A percentile compares a stretch with the other conserved stretches of the same genome.
phyloP scores from a whole-genome alignment of 176 grass and related monocot genomes.

The Rhynchospora tenuis region DNA sequence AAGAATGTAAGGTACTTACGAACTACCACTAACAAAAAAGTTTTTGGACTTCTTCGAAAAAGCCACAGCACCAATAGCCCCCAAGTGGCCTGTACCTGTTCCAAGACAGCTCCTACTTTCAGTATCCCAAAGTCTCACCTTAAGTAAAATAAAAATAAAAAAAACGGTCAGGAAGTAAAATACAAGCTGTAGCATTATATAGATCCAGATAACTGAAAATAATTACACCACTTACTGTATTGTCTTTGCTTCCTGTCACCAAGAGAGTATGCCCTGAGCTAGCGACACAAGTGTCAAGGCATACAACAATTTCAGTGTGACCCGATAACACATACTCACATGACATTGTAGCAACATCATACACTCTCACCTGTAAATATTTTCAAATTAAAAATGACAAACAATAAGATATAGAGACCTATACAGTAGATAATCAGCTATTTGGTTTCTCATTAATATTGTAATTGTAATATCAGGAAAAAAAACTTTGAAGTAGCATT shows the following conservation, averaged over 20 bases:
- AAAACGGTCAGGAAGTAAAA: neutral
- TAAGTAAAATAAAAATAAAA: neutral
- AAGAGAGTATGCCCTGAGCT: constrained; percentile 53
- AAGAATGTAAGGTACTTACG: constrained; percentile 35
- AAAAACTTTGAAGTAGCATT: neutral
- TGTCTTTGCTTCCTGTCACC: constrained; percentile 94
- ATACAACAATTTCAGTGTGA: constrained; percentile 92
- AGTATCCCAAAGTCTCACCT: constrained; percentile 84
- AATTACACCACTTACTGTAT: constrained; percentile 53
- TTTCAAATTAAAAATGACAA: constrained; percentile 6
- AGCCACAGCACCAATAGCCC: constrained; percentile 77
- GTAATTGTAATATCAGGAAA: neutral
- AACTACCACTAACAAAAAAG: constrained; percentile 90
- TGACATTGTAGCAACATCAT: constrained; percentile 80
- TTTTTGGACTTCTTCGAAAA: constrained; percentile 84
- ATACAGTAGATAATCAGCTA: neutral
- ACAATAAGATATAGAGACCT: neutral
- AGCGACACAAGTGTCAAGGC: constrained; percentile 72
- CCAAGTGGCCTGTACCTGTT: constrained; percentile 78
- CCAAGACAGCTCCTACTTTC: constrained; percentile 74
- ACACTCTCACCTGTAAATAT: constrained; percentile 64
- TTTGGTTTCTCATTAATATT: neutral
- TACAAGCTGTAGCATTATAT: neutral
- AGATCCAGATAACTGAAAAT: constrained; percentile 6
- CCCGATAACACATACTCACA: constrained; percentile 81